Percentiles rank a stretch among this genome's conserved stretches.
These are phyloP conservation scores for Chaetomium sp. DNA, from an alignment of 2,329 filamentous ascomycete species.

Conservation along the genomic window DNA sequence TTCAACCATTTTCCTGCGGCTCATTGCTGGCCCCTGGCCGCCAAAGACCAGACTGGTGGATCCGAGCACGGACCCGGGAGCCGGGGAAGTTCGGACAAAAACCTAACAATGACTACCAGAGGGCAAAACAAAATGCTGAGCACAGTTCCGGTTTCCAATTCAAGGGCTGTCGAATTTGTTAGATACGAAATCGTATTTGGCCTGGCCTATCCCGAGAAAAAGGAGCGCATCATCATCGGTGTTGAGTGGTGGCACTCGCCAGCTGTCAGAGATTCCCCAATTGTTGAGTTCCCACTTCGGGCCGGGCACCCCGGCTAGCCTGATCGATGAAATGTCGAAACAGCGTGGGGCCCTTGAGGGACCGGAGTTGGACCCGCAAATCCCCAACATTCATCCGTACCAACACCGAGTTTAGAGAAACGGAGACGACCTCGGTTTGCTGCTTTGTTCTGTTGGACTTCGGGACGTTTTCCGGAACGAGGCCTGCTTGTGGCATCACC, in stretches of 20 bases:
- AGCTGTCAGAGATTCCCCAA: slow-evolving; percentile 26
- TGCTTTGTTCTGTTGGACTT: not conserved
- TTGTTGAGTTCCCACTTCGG: slow-evolving; percentile 34
- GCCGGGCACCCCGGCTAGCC: slow-evolving; percentile 23
- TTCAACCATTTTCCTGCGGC: slow-evolving; percentile 34
- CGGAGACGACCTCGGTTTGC: not conserved
- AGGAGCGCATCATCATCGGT: not conserved
- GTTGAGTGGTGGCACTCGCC: slow-evolving; percentile 12
- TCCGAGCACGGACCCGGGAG: slow-evolving; percentile 14
- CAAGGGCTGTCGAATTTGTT: not conserved
- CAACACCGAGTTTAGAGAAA: slow-evolving; percentile 20
- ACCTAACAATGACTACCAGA: not conserved
- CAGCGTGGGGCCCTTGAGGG: slow-evolving; percentile 5
- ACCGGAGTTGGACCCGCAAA: slow-evolving; percentile 41
- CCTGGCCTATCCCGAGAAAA: not conserved
- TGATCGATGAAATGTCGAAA: slow-evolving; percentile 26
- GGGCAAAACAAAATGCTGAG: not conserved
- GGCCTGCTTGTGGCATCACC: not conserved
- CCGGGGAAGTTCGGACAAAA: slow-evolving; percentile 13
- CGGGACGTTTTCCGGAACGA: not conserved
- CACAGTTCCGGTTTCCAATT: not conserved
- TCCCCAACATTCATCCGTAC: slow-evolving; percentile 50
- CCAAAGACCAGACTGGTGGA: slow-evolving; percentile 29
- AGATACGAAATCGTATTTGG: not conserved
- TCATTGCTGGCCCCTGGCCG: slow-evolving; percentile 15